Conservation (phyloP, 805 yeast species). For the Candida insectalens region DNA sequence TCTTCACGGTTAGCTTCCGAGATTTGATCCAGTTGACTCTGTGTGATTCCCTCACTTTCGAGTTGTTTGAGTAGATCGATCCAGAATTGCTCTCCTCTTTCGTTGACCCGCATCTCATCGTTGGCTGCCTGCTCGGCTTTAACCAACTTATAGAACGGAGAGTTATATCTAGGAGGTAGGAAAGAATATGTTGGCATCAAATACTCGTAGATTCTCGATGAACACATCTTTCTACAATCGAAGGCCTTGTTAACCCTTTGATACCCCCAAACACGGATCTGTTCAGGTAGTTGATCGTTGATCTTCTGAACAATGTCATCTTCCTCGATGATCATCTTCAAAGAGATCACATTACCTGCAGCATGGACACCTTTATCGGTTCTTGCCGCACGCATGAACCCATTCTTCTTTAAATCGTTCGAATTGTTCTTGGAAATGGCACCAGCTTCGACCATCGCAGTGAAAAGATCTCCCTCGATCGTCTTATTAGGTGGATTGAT, state of each 20-base stretch:
- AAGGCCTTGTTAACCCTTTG: conserved; percentile 83
- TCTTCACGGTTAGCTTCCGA: conserved; percentile 27
- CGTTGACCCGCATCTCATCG: conserved; percentile 56
- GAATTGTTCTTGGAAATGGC: conserved; percentile 83
- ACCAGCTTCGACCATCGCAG: conserved; percentile 78
- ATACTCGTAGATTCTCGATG: conserved; percentile 93
- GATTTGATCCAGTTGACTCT: conserved; percentile 27
- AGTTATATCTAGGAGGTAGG: conserved; percentile 79
- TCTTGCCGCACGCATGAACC: conserved; percentile 81
- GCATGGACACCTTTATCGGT: conserved; percentile 98
- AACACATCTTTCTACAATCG: conserved; percentile 92
- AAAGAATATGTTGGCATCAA: conserved; percentile 85
- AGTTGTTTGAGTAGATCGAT: conserved; percentile 30
- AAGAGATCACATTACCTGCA: conserved; percentile 83
- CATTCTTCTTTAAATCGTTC: conserved; percentile 77
- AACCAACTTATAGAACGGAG: conserved; percentile 54
- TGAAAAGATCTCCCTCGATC: conserved; percentile 81
- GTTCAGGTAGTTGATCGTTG: conserved; percentile 69
- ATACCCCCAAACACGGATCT: conserved; percentile 88
- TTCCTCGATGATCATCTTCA: conserved; percentile 80
- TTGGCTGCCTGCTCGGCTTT: conserved; percentile 37
- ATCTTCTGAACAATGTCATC: conserved; percentile 62
- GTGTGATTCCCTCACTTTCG: conserved; percentile 28
- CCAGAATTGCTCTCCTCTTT: conserved; percentile 77
- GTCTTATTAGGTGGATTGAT: conserved; percentile 81